phyloP scores from a whole-genome alignment of 2,329 filamentous ascomycete species.

The Pestalotiopsis sp. region DNA sequence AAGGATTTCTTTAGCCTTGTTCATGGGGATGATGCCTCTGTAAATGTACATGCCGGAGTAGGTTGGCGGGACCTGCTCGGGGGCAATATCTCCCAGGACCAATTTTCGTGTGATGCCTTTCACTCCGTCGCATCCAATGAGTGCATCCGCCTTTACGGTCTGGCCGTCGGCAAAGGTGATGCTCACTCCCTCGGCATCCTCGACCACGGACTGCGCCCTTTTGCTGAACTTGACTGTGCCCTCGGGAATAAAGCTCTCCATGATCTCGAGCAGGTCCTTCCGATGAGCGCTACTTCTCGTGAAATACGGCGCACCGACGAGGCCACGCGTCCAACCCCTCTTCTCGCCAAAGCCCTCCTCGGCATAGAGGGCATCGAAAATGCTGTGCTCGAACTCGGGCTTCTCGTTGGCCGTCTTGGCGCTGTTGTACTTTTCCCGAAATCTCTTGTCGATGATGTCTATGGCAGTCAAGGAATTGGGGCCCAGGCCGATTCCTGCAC shows the following conservation, averaged over 20 bases:
- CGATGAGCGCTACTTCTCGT: constrained; percentile 42
- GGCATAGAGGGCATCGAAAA: constrained; percentile 42
- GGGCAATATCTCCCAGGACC: constrained; percentile 24
- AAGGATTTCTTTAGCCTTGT: constrained; percentile 24
- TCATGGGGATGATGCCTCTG: constrained; percentile 30
- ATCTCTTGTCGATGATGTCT: constrained; percentile 39
- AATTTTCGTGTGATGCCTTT: constrained; percentile 25
- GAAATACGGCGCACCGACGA: constrained; percentile 37
- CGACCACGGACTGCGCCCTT: constrained; percentile 23
- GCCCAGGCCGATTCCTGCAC: constrained; percentile 37
- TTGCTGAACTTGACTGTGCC: constrained; percentile 27
- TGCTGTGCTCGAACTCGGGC: constrained; percentile 36
- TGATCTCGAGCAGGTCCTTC: constrained; percentile 42
- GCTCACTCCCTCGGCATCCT: constrained; percentile 21
- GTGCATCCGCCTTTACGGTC: constrained; percentile 18
- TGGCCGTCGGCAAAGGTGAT: constrained; percentile 25
- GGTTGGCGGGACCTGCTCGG: constrained; percentile 26
- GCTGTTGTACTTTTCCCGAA: constrained; percentile 37
- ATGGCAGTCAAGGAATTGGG: constrained; percentile 43
- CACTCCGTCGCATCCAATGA: constrained; percentile 29
- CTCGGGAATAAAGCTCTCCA: constrained; percentile 33
- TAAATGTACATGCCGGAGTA: constrained; percentile 32
- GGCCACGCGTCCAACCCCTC: constrained; percentile 36
- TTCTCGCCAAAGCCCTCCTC: constrained; percentile 40
- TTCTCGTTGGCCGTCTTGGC: constrained; percentile 40